Evolutionary conservation across 306 rosid genomes (phyloP).

Genomic region (Dryas octopetala): DNA sequence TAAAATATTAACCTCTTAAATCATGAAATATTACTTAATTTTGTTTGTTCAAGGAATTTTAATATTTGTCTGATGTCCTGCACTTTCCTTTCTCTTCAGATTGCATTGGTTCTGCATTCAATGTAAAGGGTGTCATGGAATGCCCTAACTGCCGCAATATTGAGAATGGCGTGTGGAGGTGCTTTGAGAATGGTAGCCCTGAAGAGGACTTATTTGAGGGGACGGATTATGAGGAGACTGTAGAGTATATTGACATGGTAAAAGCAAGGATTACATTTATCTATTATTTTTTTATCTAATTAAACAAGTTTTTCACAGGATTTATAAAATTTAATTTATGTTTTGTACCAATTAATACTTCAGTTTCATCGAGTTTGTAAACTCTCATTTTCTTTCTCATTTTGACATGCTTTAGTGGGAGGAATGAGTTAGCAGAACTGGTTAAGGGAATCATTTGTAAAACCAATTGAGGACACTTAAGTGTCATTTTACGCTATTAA

Average conservation of each 20-base stretch:
- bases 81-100: slow-evolving; percentile 8
- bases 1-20: no score
- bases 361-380: no score
- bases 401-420: neutral
- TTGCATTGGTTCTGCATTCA: slow-evolving; percentile 31
- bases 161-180: slow-evolving; percentile 20
- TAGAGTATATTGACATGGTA: slow-evolving; percentile 17
- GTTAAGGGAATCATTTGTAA: no score
- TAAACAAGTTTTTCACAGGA: no score
- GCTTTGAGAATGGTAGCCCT: neutral
- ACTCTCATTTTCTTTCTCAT: no score
- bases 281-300: no score
- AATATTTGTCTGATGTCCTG: neutral
- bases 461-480: neutral
- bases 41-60: neutral
- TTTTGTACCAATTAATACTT: neutral
- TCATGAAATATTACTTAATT: neutral
- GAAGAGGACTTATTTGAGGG: neutral
- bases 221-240: neutral
- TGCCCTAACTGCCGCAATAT: slow-evolving; percentile 22
- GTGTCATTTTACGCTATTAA: neutral
- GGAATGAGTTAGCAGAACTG: neutral
- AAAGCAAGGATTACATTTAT: slow-evolving; percentile 1
- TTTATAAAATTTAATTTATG: neutral
- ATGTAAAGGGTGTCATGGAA: slow-evolving; percentile 25